Conservation (phyloP, 2,329 filamentous ascomycete genomes). For the Tolypocladium pustulatum region DNA sequence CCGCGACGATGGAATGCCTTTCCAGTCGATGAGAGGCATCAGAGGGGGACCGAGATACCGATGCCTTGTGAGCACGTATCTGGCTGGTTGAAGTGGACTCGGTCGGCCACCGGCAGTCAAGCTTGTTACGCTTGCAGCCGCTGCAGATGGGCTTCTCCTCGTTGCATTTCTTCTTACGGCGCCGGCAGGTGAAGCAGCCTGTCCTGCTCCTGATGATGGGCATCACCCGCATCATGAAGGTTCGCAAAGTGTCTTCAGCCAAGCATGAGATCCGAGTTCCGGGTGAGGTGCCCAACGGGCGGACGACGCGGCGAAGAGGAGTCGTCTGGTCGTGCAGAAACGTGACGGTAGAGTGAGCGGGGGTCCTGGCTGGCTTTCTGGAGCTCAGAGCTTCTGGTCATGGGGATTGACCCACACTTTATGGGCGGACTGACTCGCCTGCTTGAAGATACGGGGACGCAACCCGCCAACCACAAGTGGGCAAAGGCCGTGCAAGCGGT, state of each 20-base stretch:
- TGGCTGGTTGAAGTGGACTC: conserved; percentile 4
- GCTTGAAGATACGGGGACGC: neutral
- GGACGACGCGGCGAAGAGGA: neutral
- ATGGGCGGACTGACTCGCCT: neutral
- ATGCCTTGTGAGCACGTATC: neutral
- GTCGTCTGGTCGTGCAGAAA: neutral
- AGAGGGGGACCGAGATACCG: neutral
- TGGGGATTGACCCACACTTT: neutral
- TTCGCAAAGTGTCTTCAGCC: neutral
- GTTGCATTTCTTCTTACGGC: conserved; percentile 44
- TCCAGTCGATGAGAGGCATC: neutral
- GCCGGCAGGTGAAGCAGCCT: conserved; percentile 38
- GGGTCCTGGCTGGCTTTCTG: neutral
- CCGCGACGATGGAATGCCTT: conserved; percentile 8
- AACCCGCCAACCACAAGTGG: neutral
- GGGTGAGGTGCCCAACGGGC: neutral
- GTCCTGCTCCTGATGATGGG: conserved; percentile 26
- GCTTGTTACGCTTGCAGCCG: conserved; percentile 41
- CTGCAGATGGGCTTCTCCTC: conserved; percentile 40
- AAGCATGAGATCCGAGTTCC: neutral
- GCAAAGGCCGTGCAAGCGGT: neutral
- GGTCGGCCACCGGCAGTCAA: conserved; percentile 40
- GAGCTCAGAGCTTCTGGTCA: neutral
- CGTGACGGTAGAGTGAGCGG: neutral
- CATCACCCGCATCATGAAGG: conserved; percentile 15